phyloP scores from a whole-genome alignment of 1,139 yeast species.

The Zygosaccharomyces sapae region DNA sequence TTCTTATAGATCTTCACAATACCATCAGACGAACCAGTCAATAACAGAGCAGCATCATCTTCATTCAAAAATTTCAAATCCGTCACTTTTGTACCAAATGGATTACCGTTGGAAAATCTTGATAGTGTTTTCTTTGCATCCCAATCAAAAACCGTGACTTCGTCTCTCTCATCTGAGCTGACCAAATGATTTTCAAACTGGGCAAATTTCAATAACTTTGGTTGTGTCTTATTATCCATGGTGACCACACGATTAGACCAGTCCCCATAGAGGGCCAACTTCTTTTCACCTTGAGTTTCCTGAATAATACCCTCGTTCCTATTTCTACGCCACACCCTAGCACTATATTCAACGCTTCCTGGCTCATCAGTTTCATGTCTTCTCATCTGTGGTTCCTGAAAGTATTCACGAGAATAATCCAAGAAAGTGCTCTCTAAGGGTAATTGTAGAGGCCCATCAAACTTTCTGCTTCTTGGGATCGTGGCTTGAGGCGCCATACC shows the following conservation, averaged over 20 bases:
- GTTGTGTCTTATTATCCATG: constrained; percentile 73
- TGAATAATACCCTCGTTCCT: constrained; percentile 83
- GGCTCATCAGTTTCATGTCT: constrained; percentile 86
- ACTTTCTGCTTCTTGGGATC: constrained; percentile 41
- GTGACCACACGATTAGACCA: constrained; percentile 70
- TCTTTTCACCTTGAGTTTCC: constrained; percentile 87
- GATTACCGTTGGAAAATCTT: constrained; percentile 78
- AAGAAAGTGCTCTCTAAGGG: constrained; percentile 74
- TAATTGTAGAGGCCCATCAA: constrained; percentile 41
- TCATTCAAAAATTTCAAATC: constrained; percentile 85
- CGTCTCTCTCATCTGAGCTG: constrained; percentile 81
- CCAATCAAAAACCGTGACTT: constrained; percentile 90
- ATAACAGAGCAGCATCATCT: constrained; percentile 78
- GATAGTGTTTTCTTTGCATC: constrained; percentile 51
- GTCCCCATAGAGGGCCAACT: constrained; percentile 73
- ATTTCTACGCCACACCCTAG: constrained; percentile 82
- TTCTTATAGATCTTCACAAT: constrained; percentile 79
- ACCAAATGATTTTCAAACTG: constrained; percentile 86
- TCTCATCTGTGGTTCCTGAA: constrained; percentile 95
- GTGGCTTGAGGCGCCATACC: constrained; percentile 47
- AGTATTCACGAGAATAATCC: constrained; percentile 87
- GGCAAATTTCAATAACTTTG: constrained; percentile 71
- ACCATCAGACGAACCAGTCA: constrained; percentile 93
- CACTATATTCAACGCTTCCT: constrained; percentile 81
- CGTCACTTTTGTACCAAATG: constrained; percentile 82